A percentile compares a stretch with the other conserved stretches of the same genome.
phyloP scores from a whole-genome alignment of 2,329 filamentous ascomycete species.

The Davidsoniella eucalypti region DNA sequence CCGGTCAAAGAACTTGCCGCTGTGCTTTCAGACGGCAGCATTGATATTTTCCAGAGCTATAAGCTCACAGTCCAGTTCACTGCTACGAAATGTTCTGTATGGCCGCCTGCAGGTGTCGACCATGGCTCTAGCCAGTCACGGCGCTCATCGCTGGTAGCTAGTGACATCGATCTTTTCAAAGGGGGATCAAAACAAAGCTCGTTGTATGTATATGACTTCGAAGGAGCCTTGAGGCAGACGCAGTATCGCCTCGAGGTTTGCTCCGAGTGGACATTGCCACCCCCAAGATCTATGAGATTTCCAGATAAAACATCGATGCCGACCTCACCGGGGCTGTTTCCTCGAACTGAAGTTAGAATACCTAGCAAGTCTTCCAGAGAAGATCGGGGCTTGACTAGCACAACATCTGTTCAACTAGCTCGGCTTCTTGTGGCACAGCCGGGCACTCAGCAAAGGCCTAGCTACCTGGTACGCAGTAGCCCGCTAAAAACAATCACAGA shows the following conservation, averaged over 20 bases:
- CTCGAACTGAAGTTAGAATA: no score
- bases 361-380: no score
- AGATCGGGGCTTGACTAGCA: no score
- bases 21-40: slow-evolving; percentile 29
- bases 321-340: neutral
- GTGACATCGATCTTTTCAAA: slow-evolving; percentile 9
- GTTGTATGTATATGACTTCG: slow-evolving; percentile 10
- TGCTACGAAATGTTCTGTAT: slow-evolving; percentile 30
- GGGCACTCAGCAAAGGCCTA: no score
- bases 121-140: slow-evolving; percentile 1
- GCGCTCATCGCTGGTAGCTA: slow-evolving; percentile 9
- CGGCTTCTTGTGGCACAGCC: no score
- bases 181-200: neutral
- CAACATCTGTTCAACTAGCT: no score
- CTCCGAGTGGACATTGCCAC: slow-evolving; percentile 1
- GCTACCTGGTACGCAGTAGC: no score
- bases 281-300: neutral
- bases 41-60: slow-evolving; percentile 34
- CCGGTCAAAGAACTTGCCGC: slow-evolving; percentile 35
- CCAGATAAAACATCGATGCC: neutral
- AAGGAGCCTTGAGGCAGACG: neutral
- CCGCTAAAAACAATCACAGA: no score
- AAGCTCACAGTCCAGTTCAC: slow-evolving; percentile 35
- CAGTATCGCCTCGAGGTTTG: slow-evolving; percentile 4
- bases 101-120: slow-evolving; percentile 32